Conservation (phyloP, 495 filamentous ascomycete species). For the Margaritispora aquatica region DNA sequence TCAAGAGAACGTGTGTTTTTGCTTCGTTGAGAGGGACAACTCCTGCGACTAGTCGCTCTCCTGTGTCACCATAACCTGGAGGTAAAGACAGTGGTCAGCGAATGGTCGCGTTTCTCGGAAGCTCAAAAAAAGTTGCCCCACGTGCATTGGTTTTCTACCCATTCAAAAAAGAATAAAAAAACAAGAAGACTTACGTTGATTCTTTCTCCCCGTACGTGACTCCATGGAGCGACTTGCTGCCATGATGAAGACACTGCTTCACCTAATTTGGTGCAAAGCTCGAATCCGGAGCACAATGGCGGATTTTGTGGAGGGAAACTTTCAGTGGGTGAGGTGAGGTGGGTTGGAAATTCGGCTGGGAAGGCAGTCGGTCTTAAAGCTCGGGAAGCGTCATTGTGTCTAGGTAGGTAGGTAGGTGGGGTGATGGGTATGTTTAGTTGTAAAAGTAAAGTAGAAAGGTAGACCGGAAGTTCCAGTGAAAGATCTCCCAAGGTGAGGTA, state of each 20-base stretch:
- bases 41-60: slow-evolving; percentile 92
- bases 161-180: background rate
- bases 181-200: slow-evolving; percentile 66
- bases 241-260: slow-evolving; percentile 37
- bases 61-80: slow-evolving; percentile 82
- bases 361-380: slow-evolving; percentile 5
- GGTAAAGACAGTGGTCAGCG: slow-evolving; percentile 9
- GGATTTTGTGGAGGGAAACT: background rate
- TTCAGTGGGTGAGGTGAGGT: background rate
- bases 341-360: slow-evolving; percentile 10
- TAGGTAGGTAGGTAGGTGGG: too few species aligned
- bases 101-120: background rate
- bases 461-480: background rate
- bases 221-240: slow-evolving; percentile 65
- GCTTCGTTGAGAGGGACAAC: slow-evolving; percentile 71
- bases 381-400: slow-evolving; percentile 10
- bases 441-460: too few species aligned
- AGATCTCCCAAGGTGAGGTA: background rate
- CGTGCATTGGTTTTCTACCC: background rate
- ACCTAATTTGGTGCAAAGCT: slow-evolving; percentile 9
- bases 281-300: background rate
- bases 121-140: slow-evolving; percentile 7
- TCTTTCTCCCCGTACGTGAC: slow-evolving; percentile 67
- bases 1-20: slow-evolving; percentile 79
- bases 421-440: background rate